Percentiles rank a stretch among this genome's conserved stretches.
phyloP scores from a whole-genome alignment of 495 filamentous ascomycete species.

The Platismatia glauca region DNA sequence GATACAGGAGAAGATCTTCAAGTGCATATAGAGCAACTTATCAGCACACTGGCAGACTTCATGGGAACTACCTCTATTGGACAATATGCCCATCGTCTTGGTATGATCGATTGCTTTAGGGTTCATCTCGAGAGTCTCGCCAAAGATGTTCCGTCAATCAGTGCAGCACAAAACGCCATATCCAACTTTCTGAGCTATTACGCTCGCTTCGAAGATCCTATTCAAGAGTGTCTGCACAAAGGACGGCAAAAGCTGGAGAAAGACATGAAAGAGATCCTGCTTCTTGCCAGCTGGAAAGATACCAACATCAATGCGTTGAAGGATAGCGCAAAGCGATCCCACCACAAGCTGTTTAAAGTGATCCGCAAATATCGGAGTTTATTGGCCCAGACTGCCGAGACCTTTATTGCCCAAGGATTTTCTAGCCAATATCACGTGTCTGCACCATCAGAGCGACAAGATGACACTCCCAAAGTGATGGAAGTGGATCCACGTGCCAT shows the following conservation, averaged over 20 bases:
- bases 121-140: conserved; percentile 47
- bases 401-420: conserved; percentile 55
- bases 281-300: conserved; percentile 92
- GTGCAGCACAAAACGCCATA: conserved; percentile 48
- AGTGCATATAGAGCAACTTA: conserved; percentile 54
- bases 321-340: conserved; percentile 82
- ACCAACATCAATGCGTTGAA: conserved; percentile 81
- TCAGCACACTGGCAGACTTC: conserved; percentile 65
- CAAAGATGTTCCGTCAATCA: conserved; percentile 46
- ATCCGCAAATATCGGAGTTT: conserved; percentile 77
- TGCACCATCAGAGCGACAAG: conserved; percentile 11
- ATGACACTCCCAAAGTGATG: conserved; percentile 18
- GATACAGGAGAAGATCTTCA: conserved; percentile 45
- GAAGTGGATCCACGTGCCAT: conserved; percentile 39
- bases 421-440: background rate
- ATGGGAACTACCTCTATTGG: conserved; percentile 65
- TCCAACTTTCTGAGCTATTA: conserved; percentile 70
- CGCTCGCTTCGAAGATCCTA: conserved; percentile 53
- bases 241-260: conserved; percentile 66
- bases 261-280: conserved; percentile 75
- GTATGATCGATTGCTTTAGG: conserved; percentile 63
- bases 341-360: conserved; percentile 82
- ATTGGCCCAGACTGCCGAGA: conserved; percentile 60
- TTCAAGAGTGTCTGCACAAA: conserved; percentile 51
- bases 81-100: conserved; percentile 65